Conservation (phyloP, 352 stramenopile genomes). For the Thalassiosira tumida region DNA sequence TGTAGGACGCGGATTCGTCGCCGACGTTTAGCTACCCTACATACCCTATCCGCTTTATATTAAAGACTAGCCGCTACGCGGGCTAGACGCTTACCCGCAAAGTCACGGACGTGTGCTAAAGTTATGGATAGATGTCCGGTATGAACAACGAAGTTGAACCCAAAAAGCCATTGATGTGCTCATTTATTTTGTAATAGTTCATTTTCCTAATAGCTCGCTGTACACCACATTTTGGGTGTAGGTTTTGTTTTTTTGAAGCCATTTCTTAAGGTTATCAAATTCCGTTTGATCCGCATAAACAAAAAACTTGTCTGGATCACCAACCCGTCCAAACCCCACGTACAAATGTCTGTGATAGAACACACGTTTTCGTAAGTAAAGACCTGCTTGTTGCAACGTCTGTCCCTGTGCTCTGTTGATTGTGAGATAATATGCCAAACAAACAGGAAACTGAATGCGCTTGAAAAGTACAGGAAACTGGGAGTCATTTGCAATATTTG, state of each 20-base stretch:
- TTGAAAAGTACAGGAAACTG: slow-evolving; percentile 56
- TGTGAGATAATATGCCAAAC: slow-evolving; percentile 61
- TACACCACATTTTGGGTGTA: slow-evolving; percentile 55
- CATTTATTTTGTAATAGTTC: too few relatives aligned
- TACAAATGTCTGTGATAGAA: slow-evolving; percentile 63
- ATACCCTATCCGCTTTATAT: too few relatives aligned
- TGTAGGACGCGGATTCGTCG: too few relatives aligned
- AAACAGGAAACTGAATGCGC: slow-evolving; percentile 58
- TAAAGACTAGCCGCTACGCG: too few relatives aligned
- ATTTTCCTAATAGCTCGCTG: slow-evolving; percentile 28
- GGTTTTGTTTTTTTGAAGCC: slow-evolving; percentile 8
- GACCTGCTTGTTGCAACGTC: slow-evolving; percentile 33
- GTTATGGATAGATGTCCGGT: too few relatives aligned
- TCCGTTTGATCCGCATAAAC: slow-evolving; percentile 59
- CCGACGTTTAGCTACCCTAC: too few relatives aligned
- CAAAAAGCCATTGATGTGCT: too few relatives aligned
- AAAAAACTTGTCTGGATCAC: slow-evolving; percentile 49
- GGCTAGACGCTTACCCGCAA: too few relatives aligned
- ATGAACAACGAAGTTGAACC: too few relatives aligned
- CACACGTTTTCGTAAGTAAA: slow-evolving; percentile 62
- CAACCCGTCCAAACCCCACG: slow-evolving; percentile 34
- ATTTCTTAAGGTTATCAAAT: slow-evolving; percentile 46
- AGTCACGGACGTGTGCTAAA: too few relatives aligned
- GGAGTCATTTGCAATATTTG: slow-evolving; percentile 39
- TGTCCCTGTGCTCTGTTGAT: slow-evolving; percentile 67